These are phyloP conservation scores for Canavalia ensiformis DNA, from an alignment of 306 rosid genomes.

Conservation along the genomic window DNA sequence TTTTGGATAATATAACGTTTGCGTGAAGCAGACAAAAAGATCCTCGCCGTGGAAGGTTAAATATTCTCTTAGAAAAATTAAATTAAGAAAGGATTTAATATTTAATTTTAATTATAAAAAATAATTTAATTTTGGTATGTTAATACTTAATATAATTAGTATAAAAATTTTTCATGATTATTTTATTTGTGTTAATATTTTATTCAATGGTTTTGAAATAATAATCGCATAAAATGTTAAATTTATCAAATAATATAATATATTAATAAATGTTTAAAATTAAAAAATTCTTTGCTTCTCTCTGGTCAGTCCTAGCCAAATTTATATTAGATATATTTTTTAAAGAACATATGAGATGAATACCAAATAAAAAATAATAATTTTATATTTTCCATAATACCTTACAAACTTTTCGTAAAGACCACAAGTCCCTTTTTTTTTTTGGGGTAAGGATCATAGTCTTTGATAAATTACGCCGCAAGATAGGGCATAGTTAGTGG, in stretches of 20 bases:
- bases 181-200: background rate
- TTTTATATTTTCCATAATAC: background rate
- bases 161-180: background rate
- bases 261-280: background rate
- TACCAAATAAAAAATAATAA: no score
- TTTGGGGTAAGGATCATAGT: background rate
- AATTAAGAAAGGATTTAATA: background rate
- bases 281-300: background rate
- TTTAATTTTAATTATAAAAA: no score
- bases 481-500: constrained; percentile 45
- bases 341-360: background rate
- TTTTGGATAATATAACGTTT: constrained; percentile 22
- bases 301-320: background rate
- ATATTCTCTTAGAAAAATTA: background rate
- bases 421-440: background rate
- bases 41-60: background rate
- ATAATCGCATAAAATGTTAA: background rate
- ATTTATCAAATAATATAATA: background rate
- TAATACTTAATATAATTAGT: background rate
- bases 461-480: constrained; percentile 40
- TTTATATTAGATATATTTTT: background rate
- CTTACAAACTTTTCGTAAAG: background rate
- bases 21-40: constrained; percentile 21
- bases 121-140: background rate
- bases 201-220: background rate